Base-by-base conservation (phyloP, 75 land plant species). In the Cryptomeria japonica region DNA sequence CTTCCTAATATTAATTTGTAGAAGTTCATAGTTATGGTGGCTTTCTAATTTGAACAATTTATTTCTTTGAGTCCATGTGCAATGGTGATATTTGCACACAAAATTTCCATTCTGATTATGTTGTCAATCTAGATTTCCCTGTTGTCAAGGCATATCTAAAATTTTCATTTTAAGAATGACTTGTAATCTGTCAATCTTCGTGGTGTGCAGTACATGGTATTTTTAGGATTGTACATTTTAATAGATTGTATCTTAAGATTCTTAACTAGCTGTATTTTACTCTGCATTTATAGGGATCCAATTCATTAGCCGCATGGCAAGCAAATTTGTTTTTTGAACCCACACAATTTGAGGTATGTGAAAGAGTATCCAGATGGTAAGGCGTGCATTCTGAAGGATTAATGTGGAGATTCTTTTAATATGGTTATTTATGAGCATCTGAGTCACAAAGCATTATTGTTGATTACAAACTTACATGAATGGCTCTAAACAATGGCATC, bases 251-350 rank as follows among this genome's bases (percentile, higher is more conserved):
- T 18, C 42, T 80, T 37, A 22, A 39, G 10, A 19, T 1, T 18
- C 42, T 80, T 37, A 22, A 39, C 82, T 19, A 37, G 82, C 19
- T 39, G 38, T 80, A 41, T 41, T 10, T 47, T 46, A 22, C 80
- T 76, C 9, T 39, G 22, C 85, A 32, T 16, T 61, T 72, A 86
- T 92, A 97, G 97, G 99, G 99, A n/a, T 95, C 99, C 12, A 96
- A 95, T 39, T 94, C 98, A 0, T 58, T 96, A 88, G 95, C 95
- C 14, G 95, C 99, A 6, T 97, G 99, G 99, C 98, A 95, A 82
- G 96, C 99, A n/a, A 97, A 96, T 87, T 95, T 51, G 55, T 51
- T 51, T 51, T 51, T 51, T 51, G 55, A 51, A 51, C 55, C 55
- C 55, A 51, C 2, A 38, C 89, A 91, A 84, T 97, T 97, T 89